Conservation (phyloP, 108 stramenopile genomes). For the Aurantiochytrium sp. region DNA sequence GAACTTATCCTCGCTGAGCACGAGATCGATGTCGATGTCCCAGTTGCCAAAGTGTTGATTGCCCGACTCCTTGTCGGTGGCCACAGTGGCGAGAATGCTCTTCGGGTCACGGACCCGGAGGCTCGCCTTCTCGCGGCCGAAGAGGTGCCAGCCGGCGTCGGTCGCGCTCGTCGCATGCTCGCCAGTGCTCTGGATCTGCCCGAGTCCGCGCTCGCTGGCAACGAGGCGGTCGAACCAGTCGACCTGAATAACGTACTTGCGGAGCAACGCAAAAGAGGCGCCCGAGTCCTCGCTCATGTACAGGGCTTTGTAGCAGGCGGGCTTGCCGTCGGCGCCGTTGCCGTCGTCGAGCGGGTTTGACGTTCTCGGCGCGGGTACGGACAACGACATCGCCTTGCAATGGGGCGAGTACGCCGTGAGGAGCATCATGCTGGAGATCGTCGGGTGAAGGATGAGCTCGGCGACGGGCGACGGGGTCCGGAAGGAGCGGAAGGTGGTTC, state of each 20-base stretch:
- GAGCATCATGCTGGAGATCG: not conserved
- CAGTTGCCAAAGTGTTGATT: not conserved
- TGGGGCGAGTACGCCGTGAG: not conserved
- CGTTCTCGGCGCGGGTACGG: not conserved
- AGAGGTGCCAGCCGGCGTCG: not conserved
- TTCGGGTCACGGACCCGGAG: not conserved
- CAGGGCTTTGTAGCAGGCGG: not conserved
- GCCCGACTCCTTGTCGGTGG: not conserved
- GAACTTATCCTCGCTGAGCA: not conserved
- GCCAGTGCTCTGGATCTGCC: not conserved
- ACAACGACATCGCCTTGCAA: not conserved
- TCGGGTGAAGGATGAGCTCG: not conserved
- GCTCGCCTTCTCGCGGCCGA: not conserved
- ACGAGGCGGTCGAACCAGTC: not conserved
- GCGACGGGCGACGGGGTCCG: not conserved
- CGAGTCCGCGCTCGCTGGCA: not conserved
- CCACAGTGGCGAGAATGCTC: not conserved
- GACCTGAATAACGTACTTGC: slow-evolving; percentile 17
- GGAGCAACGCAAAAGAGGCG: not conserved
- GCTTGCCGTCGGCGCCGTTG: not conserved
- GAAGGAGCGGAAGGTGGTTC: not conserved
- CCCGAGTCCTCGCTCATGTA: not conserved
- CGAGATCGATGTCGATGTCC: not conserved
- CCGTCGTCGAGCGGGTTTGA: not conserved
- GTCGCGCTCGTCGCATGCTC: not conserved